A percentile compares a stretch with the other conserved stretches of the same genome.
Conservation (phyloP, 108 stramenopile species). For the Skeletonema tropicum region DNA sequence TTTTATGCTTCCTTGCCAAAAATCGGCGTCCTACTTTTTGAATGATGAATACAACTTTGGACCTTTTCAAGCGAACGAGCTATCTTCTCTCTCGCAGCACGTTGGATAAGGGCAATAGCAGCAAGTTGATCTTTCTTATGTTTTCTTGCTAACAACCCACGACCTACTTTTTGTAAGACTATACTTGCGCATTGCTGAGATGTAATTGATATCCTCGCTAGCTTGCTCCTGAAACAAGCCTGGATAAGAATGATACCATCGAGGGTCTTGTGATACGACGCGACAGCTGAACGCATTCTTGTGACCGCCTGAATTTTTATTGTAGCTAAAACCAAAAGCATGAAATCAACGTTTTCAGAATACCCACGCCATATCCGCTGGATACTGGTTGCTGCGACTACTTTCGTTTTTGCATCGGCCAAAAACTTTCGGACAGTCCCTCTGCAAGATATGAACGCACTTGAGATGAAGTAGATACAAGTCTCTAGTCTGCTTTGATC, state of each 20-base stretch:
- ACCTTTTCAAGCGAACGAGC: neutral
- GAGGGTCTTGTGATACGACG: neutral
- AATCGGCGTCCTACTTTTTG: conserved; percentile 46
- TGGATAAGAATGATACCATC: conserved; percentile 22
- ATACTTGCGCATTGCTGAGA: neutral
- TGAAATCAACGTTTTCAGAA: conserved; percentile 56
- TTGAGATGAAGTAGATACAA: neutral
- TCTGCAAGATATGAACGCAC: neutral
- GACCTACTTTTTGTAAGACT: neutral
- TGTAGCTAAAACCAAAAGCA: conserved; percentile 44
- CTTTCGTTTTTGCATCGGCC: neutral
- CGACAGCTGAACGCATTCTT: conserved; percentile 14
- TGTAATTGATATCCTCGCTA: neutral
- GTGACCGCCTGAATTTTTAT: conserved; percentile 56
- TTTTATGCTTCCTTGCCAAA: conserved; percentile 18
- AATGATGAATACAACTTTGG: neutral
- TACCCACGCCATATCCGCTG: conserved; percentile 68
- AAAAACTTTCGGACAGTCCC: neutral
- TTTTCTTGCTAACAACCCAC: conserved; percentile 11
- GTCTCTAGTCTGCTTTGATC: conserved; percentile 9
- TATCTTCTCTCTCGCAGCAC: neutral
- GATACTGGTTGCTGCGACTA: conserved; percentile 29
- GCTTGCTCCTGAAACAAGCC: conserved; percentile 23
- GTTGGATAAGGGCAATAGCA: conserved; percentile 9
- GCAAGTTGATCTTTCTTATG: conserved; percentile 3